Base-by-base conservation (phyloP, 441 rosid species). In the Daphne laureola region DNA sequence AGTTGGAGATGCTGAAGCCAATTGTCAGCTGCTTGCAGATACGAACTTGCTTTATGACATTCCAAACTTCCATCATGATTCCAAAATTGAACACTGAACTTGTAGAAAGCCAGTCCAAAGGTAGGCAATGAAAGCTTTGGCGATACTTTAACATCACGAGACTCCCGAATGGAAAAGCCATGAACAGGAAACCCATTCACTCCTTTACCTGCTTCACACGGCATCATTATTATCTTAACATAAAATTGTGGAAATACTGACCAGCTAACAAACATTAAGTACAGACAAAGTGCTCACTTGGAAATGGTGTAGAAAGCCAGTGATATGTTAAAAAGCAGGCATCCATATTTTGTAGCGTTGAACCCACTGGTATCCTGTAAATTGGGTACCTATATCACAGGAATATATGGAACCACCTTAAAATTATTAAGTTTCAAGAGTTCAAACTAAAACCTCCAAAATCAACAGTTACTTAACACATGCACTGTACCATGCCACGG, bases 401-500 rank as follows among this genome's bases (percentile, higher is more conserved):
- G 17, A 23, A 7, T 44, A 43, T 16, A 14, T 8, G 46, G 53
- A 36, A 17, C 43, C n/a, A 16, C 4, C 6, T 31, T 31, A 5
- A 7, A 31, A 6, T 31, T 31, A 31, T 31, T 1, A 31, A 6
- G 38, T 31, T 31, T 31, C 9, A 31, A 31, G n/a, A 25, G 45
- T 61, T 17, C 15, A 5, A 5, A 12, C 36, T n/a, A 14, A 17
- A 49, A 49, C 46, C 35, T 51, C 49, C 55, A 26, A 14, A 14
- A 16, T 54, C 14, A 43, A 42, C 49, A 41, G 54, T 31, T 59
- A 36, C 35, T 43, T 31, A 17, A 51, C 50, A 23, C 46, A 53
- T 44, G 45, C 40, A 6, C 1, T 31, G 7, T 77, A 85, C 87
- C 87, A 81, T 47, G 87, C 82, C 17, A 81, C 87, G 40, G 81